A percentile compares a stretch with the other conserved stretches of the same genome.
Evolutionary conservation across 352 stramenopile genomes (phyloP).

Genomic region (Phytophthora meadii): DNA sequence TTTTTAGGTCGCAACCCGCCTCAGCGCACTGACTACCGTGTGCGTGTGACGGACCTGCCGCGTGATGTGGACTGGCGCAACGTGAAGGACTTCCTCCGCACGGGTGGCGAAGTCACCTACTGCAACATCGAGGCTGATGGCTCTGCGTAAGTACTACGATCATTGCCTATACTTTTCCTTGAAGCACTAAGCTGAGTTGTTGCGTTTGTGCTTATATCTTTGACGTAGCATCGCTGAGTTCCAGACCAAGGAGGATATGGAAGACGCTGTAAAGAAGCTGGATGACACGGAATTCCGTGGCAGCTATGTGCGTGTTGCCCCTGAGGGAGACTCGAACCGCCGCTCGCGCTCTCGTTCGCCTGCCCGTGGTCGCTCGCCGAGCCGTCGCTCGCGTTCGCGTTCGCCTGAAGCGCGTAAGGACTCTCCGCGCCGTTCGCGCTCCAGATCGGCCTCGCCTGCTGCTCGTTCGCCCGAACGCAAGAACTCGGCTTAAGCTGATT

Average conservation of each 20-base stretch:
- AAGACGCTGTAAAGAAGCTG: constrained; percentile 86
- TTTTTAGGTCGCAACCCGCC: constrained; percentile 67
- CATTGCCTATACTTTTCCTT: not conserved
- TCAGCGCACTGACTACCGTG: constrained; percentile 78
- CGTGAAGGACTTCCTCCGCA: constrained; percentile 88
- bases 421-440: constrained; percentile 71
- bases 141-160: constrained; percentile 67
- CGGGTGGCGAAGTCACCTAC: constrained; percentile 85
- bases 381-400: constrained; percentile 71
- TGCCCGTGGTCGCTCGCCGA: constrained; percentile 60
- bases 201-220: constrained; percentile 5
- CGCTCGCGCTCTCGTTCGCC: constrained; percentile 73
- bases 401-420: constrained; percentile 70
- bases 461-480: constrained; percentile 68
- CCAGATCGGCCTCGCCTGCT: constrained; percentile 65
- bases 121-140: constrained; percentile 85
- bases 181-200: constrained; percentile 3
- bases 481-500: constrained; percentile 70
- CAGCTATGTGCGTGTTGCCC: constrained; percentile 79
- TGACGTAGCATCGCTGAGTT: constrained; percentile 77
- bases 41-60: constrained; percentile 81
- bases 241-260: constrained; percentile 82
- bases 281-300: constrained; percentile 90
- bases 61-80: constrained; percentile 86
- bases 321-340: constrained; percentile 44